Conservation (phyloP, 2,329 filamentous ascomycete species). For the Botryotinia calthae region DNA sequence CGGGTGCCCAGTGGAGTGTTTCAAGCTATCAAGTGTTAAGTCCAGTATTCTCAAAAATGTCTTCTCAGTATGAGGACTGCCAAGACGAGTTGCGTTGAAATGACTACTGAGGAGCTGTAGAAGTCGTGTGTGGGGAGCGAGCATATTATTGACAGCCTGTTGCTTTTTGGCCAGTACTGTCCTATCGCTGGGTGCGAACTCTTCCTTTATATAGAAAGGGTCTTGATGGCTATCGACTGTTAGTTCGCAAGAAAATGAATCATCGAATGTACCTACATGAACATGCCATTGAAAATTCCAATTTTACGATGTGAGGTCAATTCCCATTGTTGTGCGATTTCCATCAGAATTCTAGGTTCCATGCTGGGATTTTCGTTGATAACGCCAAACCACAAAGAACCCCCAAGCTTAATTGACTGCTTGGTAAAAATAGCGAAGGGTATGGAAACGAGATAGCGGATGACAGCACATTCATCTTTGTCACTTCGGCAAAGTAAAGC, state of each 20-base stretch:
- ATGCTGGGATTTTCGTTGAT: conserved; percentile 93
- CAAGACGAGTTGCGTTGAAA: conserved; percentile 87
- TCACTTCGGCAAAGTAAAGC: conserved; percentile 78
- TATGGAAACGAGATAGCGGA: conserved; percentile 85
- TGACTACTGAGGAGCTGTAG: conserved; percentile 91
- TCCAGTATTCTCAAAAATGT: conserved; percentile 80
- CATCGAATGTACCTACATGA: conserved; percentile 52
- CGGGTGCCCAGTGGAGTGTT: conserved; percentile 71
- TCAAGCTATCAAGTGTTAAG: conserved; percentile 73
- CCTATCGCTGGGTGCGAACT: conserved; percentile 89
- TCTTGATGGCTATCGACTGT: conserved; percentile 61
- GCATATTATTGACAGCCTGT: conserved; percentile 74
- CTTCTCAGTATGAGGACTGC: conserved; percentile 75
- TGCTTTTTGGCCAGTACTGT: conserved; percentile 70
- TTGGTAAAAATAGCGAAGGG: conserved; percentile 93
- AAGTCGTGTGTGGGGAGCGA: conserved; percentile 82
- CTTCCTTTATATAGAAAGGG: conserved; percentile 86
- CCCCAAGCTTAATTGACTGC: conserved; percentile 90
- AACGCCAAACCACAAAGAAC: conserved; percentile 93
- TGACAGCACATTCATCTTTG: conserved; percentile 72
- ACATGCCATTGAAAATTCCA: conserved; percentile 74
- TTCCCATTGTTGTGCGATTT: conserved; percentile 91
- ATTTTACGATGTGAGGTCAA: conserved; percentile 71
- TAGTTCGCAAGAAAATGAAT: conserved; percentile 32
- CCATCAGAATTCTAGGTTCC: conserved; percentile 79